phyloP scores from a whole-genome alignment of 805 yeast species.

The Clavispora santaluciae region DNA sequence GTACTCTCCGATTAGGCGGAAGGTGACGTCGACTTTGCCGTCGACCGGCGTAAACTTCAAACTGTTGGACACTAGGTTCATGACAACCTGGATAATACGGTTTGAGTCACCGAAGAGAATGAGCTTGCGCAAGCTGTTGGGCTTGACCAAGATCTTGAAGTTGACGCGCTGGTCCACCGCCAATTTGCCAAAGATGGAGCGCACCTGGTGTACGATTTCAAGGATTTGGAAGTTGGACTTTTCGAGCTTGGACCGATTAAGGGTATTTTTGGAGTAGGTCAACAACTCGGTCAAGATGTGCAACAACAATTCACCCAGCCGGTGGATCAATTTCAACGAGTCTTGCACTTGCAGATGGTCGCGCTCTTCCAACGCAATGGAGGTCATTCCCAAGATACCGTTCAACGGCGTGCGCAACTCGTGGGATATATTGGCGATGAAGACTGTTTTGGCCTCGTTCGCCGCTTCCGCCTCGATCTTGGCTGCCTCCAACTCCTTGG shows the following conservation, averaged over 20 bases:
- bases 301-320: conserved; percentile 85
- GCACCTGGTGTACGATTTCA: conserved; percentile 81
- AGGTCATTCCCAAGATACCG: conserved; percentile 94
- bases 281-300: conserved; percentile 87
- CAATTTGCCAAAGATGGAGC: conserved; percentile 77
- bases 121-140: conserved; percentile 56
- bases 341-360: conserved; percentile 65
- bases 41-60: conserved; percentile 89
- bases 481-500: conserved; percentile 83
- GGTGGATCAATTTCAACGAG: conserved; percentile 74
- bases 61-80: conserved; percentile 88
- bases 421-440: conserved; percentile 88
- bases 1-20: conserved; percentile 66
- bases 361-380: conserved; percentile 84
- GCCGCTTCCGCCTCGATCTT: conserved; percentile 90
- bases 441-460: conserved; percentile 92
- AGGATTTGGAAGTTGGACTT: conserved; percentile 71
- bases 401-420: conserved; percentile 93
- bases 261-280: conserved; percentile 88
- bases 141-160: conserved; percentile 57
- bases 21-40: conserved; percentile 67
- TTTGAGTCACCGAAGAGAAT: conserved; percentile 83
- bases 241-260: conserved; percentile 78
- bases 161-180: conserved; percentile 75
- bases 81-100: conserved; percentile 83